Conservation (phyloP, 305 asterid genomes). For the Solanum aculeatissimum region DNA sequence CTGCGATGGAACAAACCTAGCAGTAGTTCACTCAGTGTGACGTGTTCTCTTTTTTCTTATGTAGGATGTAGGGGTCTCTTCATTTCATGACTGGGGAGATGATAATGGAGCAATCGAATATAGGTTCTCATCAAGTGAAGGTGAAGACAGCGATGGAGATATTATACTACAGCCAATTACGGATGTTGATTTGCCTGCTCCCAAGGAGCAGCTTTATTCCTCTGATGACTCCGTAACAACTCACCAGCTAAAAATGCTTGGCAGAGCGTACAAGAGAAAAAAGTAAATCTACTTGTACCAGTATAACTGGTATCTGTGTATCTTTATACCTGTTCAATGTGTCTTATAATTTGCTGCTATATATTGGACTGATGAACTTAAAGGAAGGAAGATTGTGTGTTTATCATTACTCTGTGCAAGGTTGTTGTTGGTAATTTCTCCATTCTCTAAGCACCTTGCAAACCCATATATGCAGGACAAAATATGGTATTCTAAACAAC, state of each 20-base stretch:
- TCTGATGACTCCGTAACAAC: slow-evolving; percentile 52
- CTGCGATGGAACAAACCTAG: neutral
- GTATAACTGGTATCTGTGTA: neutral
- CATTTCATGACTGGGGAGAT: slow-evolving; percentile 50
- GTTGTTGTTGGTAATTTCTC: neutral
- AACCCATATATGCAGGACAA: slow-evolving; percentile 38
- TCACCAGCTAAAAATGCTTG: slow-evolving; percentile 51
- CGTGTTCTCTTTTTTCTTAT: neutral
- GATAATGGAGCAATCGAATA: slow-evolving; percentile 26
- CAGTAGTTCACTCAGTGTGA: neutral
- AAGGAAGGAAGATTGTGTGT: neutral
- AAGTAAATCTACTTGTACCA: slow-evolving; percentile 27
- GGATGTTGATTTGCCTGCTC: slow-evolving; percentile 65
- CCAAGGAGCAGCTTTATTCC: slow-evolving; percentile 39
- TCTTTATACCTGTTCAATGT: neutral
- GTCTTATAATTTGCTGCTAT: neutral
- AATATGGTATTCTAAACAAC: slow-evolving; percentile 60
- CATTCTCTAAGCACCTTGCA: neutral
- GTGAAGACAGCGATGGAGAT: slow-evolving; percentile 83
- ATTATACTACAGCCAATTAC: slow-evolving; percentile 56
- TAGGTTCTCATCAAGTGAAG: slow-evolving; percentile 59
- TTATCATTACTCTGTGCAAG: neutral
- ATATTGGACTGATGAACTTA: neutral
- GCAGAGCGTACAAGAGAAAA: slow-evolving; percentile 47
- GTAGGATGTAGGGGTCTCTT: slow-evolving; percentile 46